A percentile compares a stretch with the other conserved stretches of the same genome.
phyloP scores from a whole-genome alignment of 768 basidiomycete genomes.

The Termitomyces bulborhizus region DNA sequence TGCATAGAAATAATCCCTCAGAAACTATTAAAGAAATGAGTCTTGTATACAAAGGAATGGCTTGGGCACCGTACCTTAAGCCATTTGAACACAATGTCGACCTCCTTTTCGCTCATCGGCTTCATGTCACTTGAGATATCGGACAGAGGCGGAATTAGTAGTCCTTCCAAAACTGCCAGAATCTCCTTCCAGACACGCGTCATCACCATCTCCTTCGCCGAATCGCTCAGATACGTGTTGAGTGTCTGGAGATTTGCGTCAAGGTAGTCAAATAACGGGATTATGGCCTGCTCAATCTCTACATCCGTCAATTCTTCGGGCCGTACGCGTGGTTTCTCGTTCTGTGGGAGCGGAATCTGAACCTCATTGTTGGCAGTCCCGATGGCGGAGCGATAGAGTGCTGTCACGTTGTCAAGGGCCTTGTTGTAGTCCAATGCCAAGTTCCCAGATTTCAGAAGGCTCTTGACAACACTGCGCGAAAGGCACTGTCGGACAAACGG shows the following conservation, averaged over 20 bases:
- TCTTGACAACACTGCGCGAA: conserved; percentile 70
- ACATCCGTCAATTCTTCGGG: conserved; percentile 85
- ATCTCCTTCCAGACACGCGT: conserved; percentile 95
- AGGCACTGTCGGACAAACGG: conserved; percentile 88
- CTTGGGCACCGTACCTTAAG: conserved; percentile 54
- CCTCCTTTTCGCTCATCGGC: conserved; percentile 89
- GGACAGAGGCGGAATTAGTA: conserved; percentile 87
- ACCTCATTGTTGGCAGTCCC: conserved; percentile 63
- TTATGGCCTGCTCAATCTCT: conserved; percentile 90
- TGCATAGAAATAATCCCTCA: conserved; percentile 93
- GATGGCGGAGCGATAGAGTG: conserved; percentile 75
- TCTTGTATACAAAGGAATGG: not conserved
- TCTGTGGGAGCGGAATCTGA: conserved; percentile 66
- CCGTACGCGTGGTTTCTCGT: conserved; percentile 72
- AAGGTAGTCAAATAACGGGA: conserved; percentile 92
- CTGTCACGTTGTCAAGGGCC: conserved; percentile 75
- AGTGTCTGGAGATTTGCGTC: conserved; percentile 89
- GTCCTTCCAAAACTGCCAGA: conserved; percentile 72
- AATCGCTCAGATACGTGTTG: conserved; percentile 79
- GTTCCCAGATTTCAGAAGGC: conserved; percentile 60
- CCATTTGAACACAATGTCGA: conserved; percentile 99
- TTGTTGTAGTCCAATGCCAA: conserved; percentile 80
- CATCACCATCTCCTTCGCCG: conserved; percentile 90
- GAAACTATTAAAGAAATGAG: conserved; percentile 48
- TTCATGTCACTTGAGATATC: conserved; percentile 87